These are phyloP conservation scores for Cladosporium oxysporum DNA, from an alignment of 2,329 filamentous ascomycete genomes.

Conservation along the genomic window DNA sequence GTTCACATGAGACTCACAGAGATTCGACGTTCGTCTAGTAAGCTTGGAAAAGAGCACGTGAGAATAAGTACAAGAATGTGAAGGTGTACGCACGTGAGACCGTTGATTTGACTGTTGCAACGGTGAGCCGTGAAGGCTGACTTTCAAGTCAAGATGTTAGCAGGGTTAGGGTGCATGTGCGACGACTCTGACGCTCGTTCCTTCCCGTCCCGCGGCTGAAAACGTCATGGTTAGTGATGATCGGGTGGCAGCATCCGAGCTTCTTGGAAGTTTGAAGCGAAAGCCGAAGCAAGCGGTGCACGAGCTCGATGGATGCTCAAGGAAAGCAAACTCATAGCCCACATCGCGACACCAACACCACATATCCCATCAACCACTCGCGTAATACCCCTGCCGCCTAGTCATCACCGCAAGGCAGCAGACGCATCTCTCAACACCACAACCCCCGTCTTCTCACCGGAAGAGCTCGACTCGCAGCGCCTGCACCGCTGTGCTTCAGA, in stretches of 20 bases:
- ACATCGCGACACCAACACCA: neutral
- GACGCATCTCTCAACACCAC: neutral
- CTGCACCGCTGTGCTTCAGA: slow-evolving; percentile 20
- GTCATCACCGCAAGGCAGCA: slow-evolving; percentile 5
- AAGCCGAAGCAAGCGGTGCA: slow-evolving; percentile 13
- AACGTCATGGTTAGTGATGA: slow-evolving; percentile 10
- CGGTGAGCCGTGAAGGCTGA: neutral
- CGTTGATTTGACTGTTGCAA: neutral
- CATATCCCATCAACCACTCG: neutral
- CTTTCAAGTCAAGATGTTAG: neutral
- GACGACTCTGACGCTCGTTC: neutral
- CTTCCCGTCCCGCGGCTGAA: neutral
- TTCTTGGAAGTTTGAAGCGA: slow-evolving; percentile 18
- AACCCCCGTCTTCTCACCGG: neutral
- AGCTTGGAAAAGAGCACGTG: neutral
- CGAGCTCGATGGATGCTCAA: slow-evolving; percentile 5
- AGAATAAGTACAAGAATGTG: neutral
- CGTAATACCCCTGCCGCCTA: neutral
- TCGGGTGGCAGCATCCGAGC: neutral
- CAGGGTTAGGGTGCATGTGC: neutral
- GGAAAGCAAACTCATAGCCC: slow-evolving; percentile 13
- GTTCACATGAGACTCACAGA: neutral
- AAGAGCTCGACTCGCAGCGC: slow-evolving; percentile 17
- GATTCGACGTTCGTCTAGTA: fast-evolving
- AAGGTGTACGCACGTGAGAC: neutral